Evolutionary conservation across 192 early-diverging fungal genomes (phyloP).

Genomic region (Linnemannia exigua): DNA sequence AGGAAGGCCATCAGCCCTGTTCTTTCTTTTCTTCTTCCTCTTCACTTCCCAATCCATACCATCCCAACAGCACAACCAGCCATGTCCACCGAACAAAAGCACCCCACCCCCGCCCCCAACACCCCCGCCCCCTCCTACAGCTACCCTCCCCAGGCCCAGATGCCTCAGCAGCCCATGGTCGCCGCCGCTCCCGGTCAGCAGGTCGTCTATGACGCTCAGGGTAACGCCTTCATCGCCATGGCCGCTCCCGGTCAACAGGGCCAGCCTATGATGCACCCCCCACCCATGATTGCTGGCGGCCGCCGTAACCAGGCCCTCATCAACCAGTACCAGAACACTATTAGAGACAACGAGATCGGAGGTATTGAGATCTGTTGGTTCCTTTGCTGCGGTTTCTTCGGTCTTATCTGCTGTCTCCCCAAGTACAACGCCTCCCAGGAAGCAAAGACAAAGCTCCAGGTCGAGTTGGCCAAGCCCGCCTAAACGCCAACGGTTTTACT

Average conservation of each 20-base stretch:
- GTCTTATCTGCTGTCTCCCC: conserved; percentile 36
- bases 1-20: too few relatives aligned
- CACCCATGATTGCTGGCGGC: neutral
- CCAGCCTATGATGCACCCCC: conserved; percentile 3
- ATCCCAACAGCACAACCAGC: neutral
- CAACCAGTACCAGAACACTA: conserved; percentile 27
- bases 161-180: neutral
- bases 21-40: neutral
- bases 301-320: conserved; percentile 23
- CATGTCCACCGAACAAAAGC: neutral
- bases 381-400: conserved; percentile 32
- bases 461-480: conserved; percentile 24
- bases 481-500: neutral
- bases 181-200: neutral
- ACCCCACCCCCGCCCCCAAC: neutral
- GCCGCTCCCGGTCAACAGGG: neutral
- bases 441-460: conserved; percentile 17
- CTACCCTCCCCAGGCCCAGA: neutral
- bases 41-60: neutral
- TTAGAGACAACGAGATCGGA: conserved; percentile 28
- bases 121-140: neutral
- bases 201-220: neutral
- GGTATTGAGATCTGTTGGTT: conserved; percentile 25
- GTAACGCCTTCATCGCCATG: conserved; percentile 3
- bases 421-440: conserved; percentile 34